These are phyloP conservation scores for Arthrobotrys iridis DNA, from an alignment of 2,329 filamentous ascomycete genomes.

Conservation along the genomic window DNA sequence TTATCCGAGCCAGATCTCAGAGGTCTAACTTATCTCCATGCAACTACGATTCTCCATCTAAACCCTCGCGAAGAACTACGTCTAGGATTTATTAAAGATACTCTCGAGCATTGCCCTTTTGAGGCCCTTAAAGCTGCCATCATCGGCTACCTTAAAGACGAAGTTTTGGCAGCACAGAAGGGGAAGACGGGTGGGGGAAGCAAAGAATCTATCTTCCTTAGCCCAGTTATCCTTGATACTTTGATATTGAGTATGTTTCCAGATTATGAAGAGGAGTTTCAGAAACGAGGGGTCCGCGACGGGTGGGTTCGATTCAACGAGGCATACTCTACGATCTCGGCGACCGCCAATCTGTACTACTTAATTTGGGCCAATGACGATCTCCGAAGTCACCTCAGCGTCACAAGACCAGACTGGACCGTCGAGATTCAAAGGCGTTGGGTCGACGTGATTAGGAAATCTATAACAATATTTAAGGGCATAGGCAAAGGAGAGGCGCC, in stretches of 20 bases:
- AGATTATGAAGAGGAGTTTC: slow-evolving; percentile 54
- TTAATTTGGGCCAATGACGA: slow-evolving; percentile 55
- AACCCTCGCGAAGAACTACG: slow-evolving; percentile 57
- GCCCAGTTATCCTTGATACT: slow-evolving; percentile 55
- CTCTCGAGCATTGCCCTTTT: slow-evolving; percentile 59
- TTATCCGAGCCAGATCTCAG: slow-evolving; percentile 55
- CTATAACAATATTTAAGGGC: slow-evolving; percentile 29
- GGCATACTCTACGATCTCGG: slow-evolving; percentile 55
- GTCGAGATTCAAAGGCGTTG: slow-evolving; percentile 43
- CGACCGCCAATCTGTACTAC: slow-evolving; percentile 57
- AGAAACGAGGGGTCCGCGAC: slow-evolving; percentile 37
- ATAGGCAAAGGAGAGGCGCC: not conserved
- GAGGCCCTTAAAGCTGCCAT: slow-evolving; percentile 58
- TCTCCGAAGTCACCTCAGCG: slow-evolving; percentile 31
- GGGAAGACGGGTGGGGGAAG: slow-evolving; percentile 33
- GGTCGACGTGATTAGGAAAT: slow-evolving; percentile 47
- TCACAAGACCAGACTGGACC: slow-evolving; percentile 24
- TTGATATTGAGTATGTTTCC: slow-evolving; percentile 57
- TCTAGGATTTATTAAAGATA: slow-evolving; percentile 58
- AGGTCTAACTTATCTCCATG: slow-evolving; percentile 56
- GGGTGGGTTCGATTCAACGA: slow-evolving; percentile 56
- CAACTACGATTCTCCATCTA: slow-evolving; percentile 56
- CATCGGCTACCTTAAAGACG: slow-evolving; percentile 58
- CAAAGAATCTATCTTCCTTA: slow-evolving; percentile 56
- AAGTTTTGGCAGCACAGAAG: slow-evolving; percentile 56